Evolutionary conservation across 805 yeast genomes (phyloP).

Genomic region (Saccharomycopsis fodiens): DNA sequence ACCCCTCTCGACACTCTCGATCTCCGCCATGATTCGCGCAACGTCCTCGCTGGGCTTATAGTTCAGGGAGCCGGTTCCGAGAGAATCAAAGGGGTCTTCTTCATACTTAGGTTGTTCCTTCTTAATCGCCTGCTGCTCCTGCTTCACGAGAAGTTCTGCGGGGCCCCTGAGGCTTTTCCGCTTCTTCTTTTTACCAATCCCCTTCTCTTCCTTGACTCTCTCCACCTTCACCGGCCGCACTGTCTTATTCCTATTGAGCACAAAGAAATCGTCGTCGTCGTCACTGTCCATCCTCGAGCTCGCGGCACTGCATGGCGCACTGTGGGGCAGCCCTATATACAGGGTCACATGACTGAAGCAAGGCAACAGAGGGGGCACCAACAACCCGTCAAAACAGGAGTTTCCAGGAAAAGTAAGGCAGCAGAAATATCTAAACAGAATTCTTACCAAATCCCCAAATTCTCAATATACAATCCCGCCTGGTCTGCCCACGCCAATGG

Average conservation of each 20-base stretch:
- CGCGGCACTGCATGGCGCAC: too few species aligned
- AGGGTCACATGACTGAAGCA: too few species aligned
- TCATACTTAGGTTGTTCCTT: background rate
- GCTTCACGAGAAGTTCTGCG: background rate
- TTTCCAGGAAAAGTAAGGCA: too few species aligned
- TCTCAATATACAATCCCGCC: too few species aligned
- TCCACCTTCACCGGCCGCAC: background rate
- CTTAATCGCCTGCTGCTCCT: background rate
- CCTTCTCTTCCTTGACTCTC: slow-evolving; percentile 1
- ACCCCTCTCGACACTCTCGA: slow-evolving; percentile 6
- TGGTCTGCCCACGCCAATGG: too few species aligned
- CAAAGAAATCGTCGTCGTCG: slow-evolving; percentile 17
- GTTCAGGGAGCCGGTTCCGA: background rate
- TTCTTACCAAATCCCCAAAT: too few species aligned
- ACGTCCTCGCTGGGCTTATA: slow-evolving; percentile 4
- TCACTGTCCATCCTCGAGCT: slow-evolving; percentile 1
- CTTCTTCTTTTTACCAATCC: slow-evolving; percentile 7
- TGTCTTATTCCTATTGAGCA: slow-evolving; percentile 1
- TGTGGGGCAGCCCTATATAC: too few species aligned
- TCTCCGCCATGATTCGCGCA: slow-evolving; percentile 4
- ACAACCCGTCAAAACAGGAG: too few species aligned
- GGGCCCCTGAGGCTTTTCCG: slow-evolving; percentile 5
- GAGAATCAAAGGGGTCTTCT: background rate
- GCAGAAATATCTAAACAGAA: too few species aligned
- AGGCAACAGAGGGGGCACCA: too few species aligned